Percentiles rank a stretch among this genome's conserved stretches.
phyloP scores from a whole-genome alignment of 164 flowering plant species.

The Warburgia ugandensis region DNA sequence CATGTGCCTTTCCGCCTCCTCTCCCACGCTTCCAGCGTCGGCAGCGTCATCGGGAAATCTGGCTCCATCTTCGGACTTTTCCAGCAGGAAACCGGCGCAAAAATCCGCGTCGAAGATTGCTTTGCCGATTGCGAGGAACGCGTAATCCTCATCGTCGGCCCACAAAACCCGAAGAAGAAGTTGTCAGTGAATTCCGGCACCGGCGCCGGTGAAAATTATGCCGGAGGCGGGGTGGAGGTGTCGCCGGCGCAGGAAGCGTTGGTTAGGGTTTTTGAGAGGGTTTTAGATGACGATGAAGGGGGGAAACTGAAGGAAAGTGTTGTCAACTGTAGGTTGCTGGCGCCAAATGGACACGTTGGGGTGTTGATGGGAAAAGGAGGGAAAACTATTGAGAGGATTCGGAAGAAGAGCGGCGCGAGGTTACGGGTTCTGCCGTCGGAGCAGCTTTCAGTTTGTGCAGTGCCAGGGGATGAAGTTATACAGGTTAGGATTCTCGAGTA shows the following conservation, averaged over 20 bases:
- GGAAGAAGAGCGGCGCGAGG: conserved; percentile 56
- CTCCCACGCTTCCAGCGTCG: conserved; percentile 58
- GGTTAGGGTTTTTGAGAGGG: conserved; percentile 60
- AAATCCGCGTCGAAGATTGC: conserved; percentile 59
- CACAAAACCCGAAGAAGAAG: conserved; percentile 14
- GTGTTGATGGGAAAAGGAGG: conserved; percentile 83
- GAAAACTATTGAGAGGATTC: conserved; percentile 54
- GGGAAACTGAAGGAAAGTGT: conserved; percentile 28
- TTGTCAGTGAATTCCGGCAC: conserved; percentile 8
- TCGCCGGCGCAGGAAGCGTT: conserved; percentile 66
- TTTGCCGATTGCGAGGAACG: conserved; percentile 39
- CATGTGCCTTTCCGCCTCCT: conserved; percentile 59
- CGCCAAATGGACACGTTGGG: conserved; percentile 47
- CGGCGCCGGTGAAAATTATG: background rate
- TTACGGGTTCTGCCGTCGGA: conserved; percentile 49
- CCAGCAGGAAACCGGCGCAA: conserved; percentile 52
- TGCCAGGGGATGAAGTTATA: conserved; percentile 47
- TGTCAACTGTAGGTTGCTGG: conserved; percentile 64
- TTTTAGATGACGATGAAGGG: conserved; percentile 60
- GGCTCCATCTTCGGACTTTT: conserved; percentile 55
- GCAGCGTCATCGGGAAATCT: conserved; percentile 78
- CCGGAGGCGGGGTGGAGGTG: conserved; percentile 16
- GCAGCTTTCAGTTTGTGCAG: conserved; percentile 48
- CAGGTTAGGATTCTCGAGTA: conserved; percentile 40
- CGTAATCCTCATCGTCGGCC: conserved; percentile 38